Percentiles rank a stretch among this genome's conserved stretches.
Evolutionary conservation across 1,284 basidiomycete genomes (phyloP).

Genomic region (Cutaneotrichosporon spelunceum): DNA sequence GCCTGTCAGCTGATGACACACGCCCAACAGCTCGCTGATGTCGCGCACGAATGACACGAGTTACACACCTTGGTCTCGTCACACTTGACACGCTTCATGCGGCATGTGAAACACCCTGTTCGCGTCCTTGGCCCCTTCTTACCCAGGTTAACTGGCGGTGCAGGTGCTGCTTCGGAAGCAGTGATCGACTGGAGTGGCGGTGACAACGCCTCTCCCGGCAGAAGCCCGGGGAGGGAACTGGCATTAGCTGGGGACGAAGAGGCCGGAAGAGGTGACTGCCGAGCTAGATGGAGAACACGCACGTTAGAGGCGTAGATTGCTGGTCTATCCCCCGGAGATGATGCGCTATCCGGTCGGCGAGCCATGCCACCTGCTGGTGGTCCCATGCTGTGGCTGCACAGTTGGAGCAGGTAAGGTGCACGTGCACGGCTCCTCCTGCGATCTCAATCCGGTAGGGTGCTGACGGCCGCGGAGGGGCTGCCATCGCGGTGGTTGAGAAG

Average conservation of each 20-base stretch:
- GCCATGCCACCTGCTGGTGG: conserved; percentile 17
- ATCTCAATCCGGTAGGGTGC: conserved; percentile 8
- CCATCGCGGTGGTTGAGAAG: not conserved
- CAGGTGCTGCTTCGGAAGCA: too few species aligned
- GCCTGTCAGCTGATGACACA: not conserved
- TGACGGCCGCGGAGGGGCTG: not conserved
- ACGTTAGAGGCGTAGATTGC: not conserved
- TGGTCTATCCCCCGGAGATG: not conserved
- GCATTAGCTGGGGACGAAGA: not conserved
- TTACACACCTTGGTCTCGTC: conserved; percentile 20
- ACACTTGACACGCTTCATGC: conserved; percentile 21
- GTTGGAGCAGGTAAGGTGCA: conserved; percentile 13
- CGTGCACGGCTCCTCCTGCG: conserved; percentile 14
- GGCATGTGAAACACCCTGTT: conserved; percentile 24
- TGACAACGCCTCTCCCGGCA: not conserved
- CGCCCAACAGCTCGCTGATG: not conserved
- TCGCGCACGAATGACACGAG: too few species aligned
- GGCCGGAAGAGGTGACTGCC: not conserved
- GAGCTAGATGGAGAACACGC: not conserved
- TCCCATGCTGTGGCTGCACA: conserved; percentile 14
- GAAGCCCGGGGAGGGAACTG: not conserved
- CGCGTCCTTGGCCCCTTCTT: conserved; percentile 20
- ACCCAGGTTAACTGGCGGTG: conserved; percentile 9
- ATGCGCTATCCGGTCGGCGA: conserved; percentile 14
- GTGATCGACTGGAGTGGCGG: not conserved